A percentile compares a stretch with the other conserved stretches of the same genome.
phyloP scores from a whole-genome alignment of 2,329 filamentous ascomycete genomes.

The Stagonosporopsis tanaceti region DNA sequence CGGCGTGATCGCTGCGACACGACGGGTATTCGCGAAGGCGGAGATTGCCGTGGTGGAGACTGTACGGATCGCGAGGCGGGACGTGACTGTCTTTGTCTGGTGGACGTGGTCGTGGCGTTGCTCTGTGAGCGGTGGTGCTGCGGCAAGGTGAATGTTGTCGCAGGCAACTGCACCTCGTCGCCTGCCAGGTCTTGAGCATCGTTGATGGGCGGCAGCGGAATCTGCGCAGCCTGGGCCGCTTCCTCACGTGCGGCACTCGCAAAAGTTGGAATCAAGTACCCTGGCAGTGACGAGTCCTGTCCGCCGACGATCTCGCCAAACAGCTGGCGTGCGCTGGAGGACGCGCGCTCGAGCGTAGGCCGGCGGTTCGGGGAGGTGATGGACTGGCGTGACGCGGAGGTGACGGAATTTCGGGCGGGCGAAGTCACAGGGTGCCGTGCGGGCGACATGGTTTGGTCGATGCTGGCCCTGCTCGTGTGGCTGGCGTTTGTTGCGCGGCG shows the following conservation, averaged over 20 bases:
- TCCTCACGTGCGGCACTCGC: slow-evolving; percentile 26
- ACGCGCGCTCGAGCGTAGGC: slow-evolving; percentile 26
- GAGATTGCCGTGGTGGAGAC: slow-evolving; percentile 34
- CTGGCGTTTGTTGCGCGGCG: slow-evolving; percentile 37
- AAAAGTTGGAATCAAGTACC: slow-evolving; percentile 44
- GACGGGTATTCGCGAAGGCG: slow-evolving; percentile 46
- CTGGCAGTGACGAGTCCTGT: slow-evolving; percentile 40
- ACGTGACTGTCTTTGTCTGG: slow-evolving; percentile 22
- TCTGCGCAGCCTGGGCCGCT: slow-evolving; percentile 18
- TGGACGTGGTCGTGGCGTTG: slow-evolving; percentile 26
- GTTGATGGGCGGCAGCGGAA: slow-evolving; percentile 16
- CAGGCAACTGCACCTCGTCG: slow-evolving; percentile 24
- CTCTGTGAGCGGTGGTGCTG: slow-evolving; percentile 33
- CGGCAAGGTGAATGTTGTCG: slow-evolving; percentile 26
- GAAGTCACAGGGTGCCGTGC: slow-evolving; percentile 22
- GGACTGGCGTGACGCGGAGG: slow-evolving; percentile 29
- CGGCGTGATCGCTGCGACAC: slow-evolving; percentile 40
- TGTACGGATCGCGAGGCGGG: slow-evolving; percentile 23
- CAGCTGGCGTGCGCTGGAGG: slow-evolving; percentile 37
- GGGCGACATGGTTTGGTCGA: slow-evolving; percentile 35
- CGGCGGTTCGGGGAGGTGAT: slow-evolving; percentile 33
- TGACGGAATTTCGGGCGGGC: slow-evolving; percentile 20
- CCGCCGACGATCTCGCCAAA: slow-evolving; percentile 49
- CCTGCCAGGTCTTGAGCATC: slow-evolving; percentile 16
- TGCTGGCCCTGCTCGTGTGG: slow-evolving; percentile 30